Conservation (phyloP, 208 protist species). For the Endotrypanum monterogeii region DNA sequence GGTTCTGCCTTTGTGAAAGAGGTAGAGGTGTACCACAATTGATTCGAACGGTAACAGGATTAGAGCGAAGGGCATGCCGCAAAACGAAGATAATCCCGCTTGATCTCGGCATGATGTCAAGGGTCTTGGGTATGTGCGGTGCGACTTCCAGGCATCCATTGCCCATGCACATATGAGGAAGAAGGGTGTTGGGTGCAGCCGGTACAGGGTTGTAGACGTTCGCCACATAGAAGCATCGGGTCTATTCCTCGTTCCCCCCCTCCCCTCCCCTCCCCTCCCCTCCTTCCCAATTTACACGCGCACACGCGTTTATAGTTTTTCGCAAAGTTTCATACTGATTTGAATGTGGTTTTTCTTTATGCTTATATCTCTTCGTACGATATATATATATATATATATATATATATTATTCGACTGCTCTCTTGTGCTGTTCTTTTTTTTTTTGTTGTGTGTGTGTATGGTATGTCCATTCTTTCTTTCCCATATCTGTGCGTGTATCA, state of each 20-base stretch:
- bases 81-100: background rate
- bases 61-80: background rate
- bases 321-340: background rate
- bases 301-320: no score
- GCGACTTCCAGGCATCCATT: background rate
- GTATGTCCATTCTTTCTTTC: no score
- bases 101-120: background rate
- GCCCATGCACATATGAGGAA: background rate
- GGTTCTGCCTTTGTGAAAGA: constrained; percentile 67
- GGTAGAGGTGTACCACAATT: constrained; percentile 67
- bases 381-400: background rate
- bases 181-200: background rate
- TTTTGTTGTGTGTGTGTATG: no score
- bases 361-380: background rate
- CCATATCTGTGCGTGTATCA: background rate
- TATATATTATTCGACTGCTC: no score
- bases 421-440: no score
- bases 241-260: background rate
- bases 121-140: no score
- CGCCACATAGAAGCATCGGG: no score
- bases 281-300: no score
- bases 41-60: background rate
- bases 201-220: background rate
- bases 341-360: background rate
- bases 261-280: no score